Conservation (phyloP, 2,329 filamentous ascomycete genomes). For the Alternaria sp. region DNA sequence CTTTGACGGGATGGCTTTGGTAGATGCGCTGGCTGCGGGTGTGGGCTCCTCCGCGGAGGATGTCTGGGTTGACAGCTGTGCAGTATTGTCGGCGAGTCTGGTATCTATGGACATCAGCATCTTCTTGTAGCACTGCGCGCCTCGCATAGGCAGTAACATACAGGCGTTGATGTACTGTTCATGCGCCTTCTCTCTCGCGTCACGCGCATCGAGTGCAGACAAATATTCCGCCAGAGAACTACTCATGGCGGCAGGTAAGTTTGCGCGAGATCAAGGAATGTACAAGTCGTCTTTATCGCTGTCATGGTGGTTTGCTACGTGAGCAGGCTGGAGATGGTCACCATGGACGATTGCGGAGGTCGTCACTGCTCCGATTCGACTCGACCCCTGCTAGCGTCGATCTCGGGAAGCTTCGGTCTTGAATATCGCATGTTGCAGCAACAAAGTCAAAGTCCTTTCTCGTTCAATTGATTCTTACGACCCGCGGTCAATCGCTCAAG, state of each 20-base stretch:
- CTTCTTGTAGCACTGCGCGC: not conserved
- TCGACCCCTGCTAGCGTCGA: slow-evolving; percentile 12
- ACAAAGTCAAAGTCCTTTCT: not conserved
- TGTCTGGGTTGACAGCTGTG: slow-evolving; percentile 36
- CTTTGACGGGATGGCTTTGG: slow-evolving; percentile 32
- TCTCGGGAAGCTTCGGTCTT: slow-evolving; percentile 1
- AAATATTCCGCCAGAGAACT: slow-evolving; percentile 85
- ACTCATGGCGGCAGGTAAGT: slow-evolving; percentile 57
- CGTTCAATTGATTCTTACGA: too few species aligned
- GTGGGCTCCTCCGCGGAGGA: slow-evolving; percentile 25
- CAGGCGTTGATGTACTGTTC: slow-evolving; percentile 78
- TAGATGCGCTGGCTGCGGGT: slow-evolving; percentile 23
- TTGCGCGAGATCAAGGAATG: slow-evolving; percentile 1
- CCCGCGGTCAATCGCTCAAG: not conserved
- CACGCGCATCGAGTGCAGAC: slow-evolving; percentile 72
- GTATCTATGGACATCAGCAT: slow-evolving; percentile 46
- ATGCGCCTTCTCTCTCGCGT: slow-evolving; percentile 70
- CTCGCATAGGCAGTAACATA: slow-evolving; percentile 50
- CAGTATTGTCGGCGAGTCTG: slow-evolving; percentile 55
- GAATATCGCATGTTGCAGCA: not conserved
- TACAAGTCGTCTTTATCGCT: slow-evolving; percentile 3
- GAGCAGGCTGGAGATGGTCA: slow-evolving; percentile 18
- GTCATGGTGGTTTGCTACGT: slow-evolving; percentile 32
- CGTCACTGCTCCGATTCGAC: slow-evolving; percentile 26
- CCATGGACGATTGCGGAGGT: slow-evolving; percentile 18